Evolutionary conservation across 2,329 filamentous ascomycete genomes (phyloP).

Genomic region (Pseudogymnoascus sp.): DNA sequence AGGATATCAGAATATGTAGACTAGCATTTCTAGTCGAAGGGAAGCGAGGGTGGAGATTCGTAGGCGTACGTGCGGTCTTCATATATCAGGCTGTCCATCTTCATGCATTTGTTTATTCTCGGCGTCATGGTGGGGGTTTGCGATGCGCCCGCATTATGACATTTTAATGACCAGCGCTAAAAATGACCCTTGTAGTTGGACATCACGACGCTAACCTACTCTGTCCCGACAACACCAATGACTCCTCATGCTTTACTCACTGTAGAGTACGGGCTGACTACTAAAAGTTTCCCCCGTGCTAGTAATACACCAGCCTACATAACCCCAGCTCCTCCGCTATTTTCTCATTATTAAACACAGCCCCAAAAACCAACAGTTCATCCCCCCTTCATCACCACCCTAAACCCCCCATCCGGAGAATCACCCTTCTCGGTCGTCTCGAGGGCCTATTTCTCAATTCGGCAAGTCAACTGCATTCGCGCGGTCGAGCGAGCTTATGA

Average conservation of each 20-base stretch:
- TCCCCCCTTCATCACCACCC: too few species aligned
- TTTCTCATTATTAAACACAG: too few species aligned
- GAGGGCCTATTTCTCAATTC: too few species aligned
- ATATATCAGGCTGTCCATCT: neutral
- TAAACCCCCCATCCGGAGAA: too few species aligned
- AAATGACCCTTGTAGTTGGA: neutral
- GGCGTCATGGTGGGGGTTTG: slow-evolving; percentile 5
- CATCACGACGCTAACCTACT: neutral
- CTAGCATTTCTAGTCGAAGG: neutral
- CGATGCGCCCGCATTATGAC: slow-evolving; percentile 1
- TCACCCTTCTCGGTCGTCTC: too few species aligned
- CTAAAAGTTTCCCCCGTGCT: too few species aligned
- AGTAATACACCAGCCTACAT: too few species aligned
- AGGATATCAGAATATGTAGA: neutral
- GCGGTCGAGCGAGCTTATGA: too few species aligned
- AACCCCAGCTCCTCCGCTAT: too few species aligned
- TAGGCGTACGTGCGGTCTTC: slow-evolving; percentile 5
- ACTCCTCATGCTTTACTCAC: neutral
- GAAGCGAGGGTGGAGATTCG: neutral
- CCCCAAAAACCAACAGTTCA: too few species aligned
- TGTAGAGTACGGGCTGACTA: neutral
- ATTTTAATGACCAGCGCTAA: slow-evolving; percentile 5
- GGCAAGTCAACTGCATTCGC: too few species aligned
- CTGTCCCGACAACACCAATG: neutral
- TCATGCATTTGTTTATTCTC: neutral